phyloP scores from a whole-genome alignment of 306 rosid genomes.

The Hippophae gyantsensis region DNA sequence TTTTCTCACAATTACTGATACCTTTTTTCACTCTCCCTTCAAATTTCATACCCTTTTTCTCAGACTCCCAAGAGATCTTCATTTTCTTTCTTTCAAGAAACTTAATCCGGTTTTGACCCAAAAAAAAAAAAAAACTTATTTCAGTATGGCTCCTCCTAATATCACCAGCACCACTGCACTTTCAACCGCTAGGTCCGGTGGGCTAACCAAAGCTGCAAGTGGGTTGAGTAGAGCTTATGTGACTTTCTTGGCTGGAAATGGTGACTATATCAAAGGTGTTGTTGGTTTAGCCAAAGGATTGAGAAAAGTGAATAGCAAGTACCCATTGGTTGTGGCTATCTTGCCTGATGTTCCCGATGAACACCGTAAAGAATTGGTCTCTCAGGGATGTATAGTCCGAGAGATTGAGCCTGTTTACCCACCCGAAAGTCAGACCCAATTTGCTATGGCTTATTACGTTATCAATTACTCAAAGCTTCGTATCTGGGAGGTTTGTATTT shows the following conservation, averaged over 20 bases:
- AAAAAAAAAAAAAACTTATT: no score
- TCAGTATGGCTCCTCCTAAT: no score
- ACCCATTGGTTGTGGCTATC: constrained; percentile 44
- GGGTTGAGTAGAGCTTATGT: constrained; percentile 30
- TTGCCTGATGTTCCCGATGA: constrained; percentile 46
- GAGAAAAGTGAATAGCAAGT: constrained; percentile 26
- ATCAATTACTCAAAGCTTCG: constrained; percentile 59
- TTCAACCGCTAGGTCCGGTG: no score
- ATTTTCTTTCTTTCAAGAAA: no score
- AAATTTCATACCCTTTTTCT: no score
- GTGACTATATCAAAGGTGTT: constrained; percentile 47
- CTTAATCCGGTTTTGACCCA: no score
- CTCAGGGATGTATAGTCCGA: constrained; percentile 40
- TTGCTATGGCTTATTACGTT: constrained; percentile 50
- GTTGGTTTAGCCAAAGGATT: constrained; percentile 51
- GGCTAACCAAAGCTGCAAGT: no score
- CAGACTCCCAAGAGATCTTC: no score
- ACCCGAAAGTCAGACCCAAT: constrained; percentile 26
- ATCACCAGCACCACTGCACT: no score
- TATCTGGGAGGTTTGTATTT: constrained; percentile 40
- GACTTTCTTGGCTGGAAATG: constrained; percentile 47
- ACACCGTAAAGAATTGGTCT: constrained; percentile 31
- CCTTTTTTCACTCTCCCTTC: no score
- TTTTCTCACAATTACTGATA: no score
- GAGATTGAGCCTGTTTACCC: constrained; percentile 40